Evolutionary conservation across 2,329 filamentous ascomycete genomes (phyloP), one percentile per base, ranked within the genome.

Genomic region (Fusarium solani-melongenae): DNA sequence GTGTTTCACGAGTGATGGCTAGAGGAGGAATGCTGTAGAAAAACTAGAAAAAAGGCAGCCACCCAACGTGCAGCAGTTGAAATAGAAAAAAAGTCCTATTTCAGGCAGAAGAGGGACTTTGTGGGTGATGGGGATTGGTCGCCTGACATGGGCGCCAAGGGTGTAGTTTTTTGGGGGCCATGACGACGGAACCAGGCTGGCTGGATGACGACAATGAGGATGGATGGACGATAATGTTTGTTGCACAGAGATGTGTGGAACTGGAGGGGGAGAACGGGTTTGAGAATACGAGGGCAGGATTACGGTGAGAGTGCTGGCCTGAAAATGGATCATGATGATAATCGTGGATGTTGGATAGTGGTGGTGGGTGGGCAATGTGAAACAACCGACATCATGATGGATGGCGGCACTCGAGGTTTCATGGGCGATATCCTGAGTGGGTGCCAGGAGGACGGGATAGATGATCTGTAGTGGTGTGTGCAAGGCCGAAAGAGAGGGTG

Each of bases 41-140:
- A 69, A 57, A 36, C 36, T 69, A 46, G 53, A 64, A 71, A 74
- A 69, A 69, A 55, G 56, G 56, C 46, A 49, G 27, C 62, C 67
- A 51, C 17, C 46, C 67, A 51, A 12, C 46, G 3, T 51, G 46
- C 46, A 31, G 46, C 39, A n/a, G 29, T 33, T 53, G 46, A 38
- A 39, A 15, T 33, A 24, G 20, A 34, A 33, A 66, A 62, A 62
- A 74, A 62, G 71, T 71, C 71, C 71, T 74, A 71, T 74, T 74
- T 60, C 56, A 74, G 71, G 71, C 67, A 73, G 71, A 65, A 74
- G 51, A 51, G 39, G 70, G 55, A 71, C 70, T 72, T 67, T 73
- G 70, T 57, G 59, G 33, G 22, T 59, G 29, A 63, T 56, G 24
- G 62, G 55, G 62, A 73, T 71, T 73, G 70, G 70, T 63, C 58